These are phyloP conservation scores for Penicillium fimorum DNA, from an alignment of 495 filamentous ascomycete species.

Conservation along the genomic window DNA sequence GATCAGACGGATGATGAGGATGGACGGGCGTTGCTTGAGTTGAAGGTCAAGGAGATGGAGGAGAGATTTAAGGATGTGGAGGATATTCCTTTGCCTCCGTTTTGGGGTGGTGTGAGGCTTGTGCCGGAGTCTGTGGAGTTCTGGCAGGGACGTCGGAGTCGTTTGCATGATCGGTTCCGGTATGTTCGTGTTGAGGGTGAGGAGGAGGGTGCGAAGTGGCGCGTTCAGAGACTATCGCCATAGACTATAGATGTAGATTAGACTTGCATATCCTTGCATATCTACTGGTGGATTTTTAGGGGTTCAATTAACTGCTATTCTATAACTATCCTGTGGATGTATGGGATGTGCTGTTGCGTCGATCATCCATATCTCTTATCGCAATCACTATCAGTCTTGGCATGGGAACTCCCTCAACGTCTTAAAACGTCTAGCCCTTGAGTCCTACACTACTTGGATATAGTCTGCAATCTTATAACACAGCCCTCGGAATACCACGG, in stretches of 20 bases:
- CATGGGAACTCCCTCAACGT: neutral
- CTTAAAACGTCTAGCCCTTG: too few relatives aligned
- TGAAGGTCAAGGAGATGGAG: conserved; percentile 69
- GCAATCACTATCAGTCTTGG: conserved; percentile 9
- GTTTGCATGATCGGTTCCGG: conserved; percentile 89
- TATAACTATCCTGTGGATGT: too few relatives aligned
- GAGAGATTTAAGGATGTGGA: conserved; percentile 68
- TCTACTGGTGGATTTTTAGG: too few relatives aligned
- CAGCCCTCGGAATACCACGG: neutral
- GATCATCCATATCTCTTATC: conserved; percentile 14
- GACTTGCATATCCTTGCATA: neutral
- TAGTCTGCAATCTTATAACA: neutral
- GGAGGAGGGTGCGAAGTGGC: conserved; percentile 55
- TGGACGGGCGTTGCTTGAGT: conserved; percentile 62
- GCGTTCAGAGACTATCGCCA: conserved; percentile 43
- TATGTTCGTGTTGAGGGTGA: conserved; percentile 62
- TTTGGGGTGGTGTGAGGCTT: conserved; percentile 91
- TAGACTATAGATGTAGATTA: conserved; percentile 16
- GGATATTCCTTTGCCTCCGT: conserved; percentile 82
- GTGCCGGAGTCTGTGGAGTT: conserved; percentile 87
- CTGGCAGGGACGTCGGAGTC: conserved; percentile 87
- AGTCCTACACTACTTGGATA: neutral
- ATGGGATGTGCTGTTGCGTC: neutral
- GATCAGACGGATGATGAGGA: conserved; percentile 61
- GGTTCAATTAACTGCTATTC: too few relatives aligned